Evolutionary conservation across 2,329 filamentous ascomycete species (phyloP), one percentile per base, ranked within the genome.

Genomic region (Fusarium musae): DNA sequence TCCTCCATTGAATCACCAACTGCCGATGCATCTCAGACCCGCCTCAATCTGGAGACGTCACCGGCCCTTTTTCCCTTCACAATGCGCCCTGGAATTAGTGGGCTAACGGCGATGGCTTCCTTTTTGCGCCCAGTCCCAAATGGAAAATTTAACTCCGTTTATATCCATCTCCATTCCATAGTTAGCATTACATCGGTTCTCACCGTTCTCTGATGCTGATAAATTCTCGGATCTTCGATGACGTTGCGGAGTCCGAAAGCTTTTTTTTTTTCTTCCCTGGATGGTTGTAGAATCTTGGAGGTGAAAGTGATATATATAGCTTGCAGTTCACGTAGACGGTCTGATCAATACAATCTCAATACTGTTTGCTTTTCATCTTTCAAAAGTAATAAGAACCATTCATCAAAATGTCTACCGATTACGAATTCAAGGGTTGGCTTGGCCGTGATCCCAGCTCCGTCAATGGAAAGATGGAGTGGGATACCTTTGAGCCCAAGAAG

Each of bases 401-500:
- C 19, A 47, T 16, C 39, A 23, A 26, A 80, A 79, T 83, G 72
- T 65, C 78, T 9, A 79, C 79, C 60, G 80, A 84, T 65, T 83
- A 84, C 78, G 86, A 84, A 78, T 88, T 88, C 72, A 79, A 87
- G 75, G 86, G 86, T 46, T 88, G 86, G 86, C 72, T 87, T n/a
- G 86, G 85, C 74, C 78, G 82, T 57, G 78, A 80, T 66, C 73
- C 81, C 26, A 80, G 82, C 12, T 77, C 84, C 21, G 79, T 78
- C 72, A 77, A 87, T 5, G 86, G 86, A 58, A 87, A 87, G 70
- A 87, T 88, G 86, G 77, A 81, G 60, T 88, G 86, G 86, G 82
- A 81, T 44, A 79, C 86, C 61, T 91, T 87, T 67, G 84, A 89
- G 80, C 89, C 89, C 59, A 92, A 92, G 84, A 82, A 83, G 49